Conservation (phyloP, 2,329 filamentous ascomycete genomes). For the Purpureocillium lavendulum region DNA sequence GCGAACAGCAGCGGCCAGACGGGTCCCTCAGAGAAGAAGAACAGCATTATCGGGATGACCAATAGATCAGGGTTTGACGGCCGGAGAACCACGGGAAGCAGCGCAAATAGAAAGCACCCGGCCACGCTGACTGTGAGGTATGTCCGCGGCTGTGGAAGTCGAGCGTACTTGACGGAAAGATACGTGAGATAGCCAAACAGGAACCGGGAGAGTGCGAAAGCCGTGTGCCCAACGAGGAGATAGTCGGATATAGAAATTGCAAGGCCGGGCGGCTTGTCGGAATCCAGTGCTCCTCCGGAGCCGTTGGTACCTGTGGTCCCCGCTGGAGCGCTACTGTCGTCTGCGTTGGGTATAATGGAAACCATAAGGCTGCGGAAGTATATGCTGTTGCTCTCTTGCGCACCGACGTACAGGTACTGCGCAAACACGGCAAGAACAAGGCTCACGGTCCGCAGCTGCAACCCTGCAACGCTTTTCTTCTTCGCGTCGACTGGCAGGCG, state of each 20-base stretch:
- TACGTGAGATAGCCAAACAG: conserved; percentile 57
- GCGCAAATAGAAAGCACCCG: conserved; percentile 49
- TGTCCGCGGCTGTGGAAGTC: conserved; percentile 57
- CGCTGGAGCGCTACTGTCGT: not conserved
- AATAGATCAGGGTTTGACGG: conserved; percentile 38
- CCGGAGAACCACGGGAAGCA: conserved; percentile 37
- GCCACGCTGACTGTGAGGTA: conserved; percentile 56
- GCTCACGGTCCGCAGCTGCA: conserved; percentile 45
- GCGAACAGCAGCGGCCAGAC: conserved; percentile 78
- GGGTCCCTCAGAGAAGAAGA: conserved; percentile 75
- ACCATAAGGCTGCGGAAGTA: conserved; percentile 48
- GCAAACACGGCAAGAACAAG: conserved; percentile 65
- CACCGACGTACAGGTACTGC: conserved; percentile 73
- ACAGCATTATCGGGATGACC: conserved; percentile 55
- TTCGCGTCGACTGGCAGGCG: conserved; percentile 41
- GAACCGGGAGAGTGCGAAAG: conserved; percentile 69
- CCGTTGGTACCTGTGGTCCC: conserved; percentile 11
- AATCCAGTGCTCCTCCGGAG: conserved; percentile 17
- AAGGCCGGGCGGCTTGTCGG: conserved; percentile 34
- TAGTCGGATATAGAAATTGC: conserved; percentile 53
- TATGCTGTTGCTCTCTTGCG: conserved; percentile 58
- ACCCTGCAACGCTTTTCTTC: conserved; percentile 38
- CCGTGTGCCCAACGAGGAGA: conserved; percentile 62
- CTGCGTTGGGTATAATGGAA: conserved; percentile 24
- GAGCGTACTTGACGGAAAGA: conserved; percentile 34